Percentiles rank a stretch among this genome's conserved stretches.
phyloP scores from a whole-genome alignment of 2,329 filamentous ascomycete genomes.

The Arthrinium phaeospermum region DNA sequence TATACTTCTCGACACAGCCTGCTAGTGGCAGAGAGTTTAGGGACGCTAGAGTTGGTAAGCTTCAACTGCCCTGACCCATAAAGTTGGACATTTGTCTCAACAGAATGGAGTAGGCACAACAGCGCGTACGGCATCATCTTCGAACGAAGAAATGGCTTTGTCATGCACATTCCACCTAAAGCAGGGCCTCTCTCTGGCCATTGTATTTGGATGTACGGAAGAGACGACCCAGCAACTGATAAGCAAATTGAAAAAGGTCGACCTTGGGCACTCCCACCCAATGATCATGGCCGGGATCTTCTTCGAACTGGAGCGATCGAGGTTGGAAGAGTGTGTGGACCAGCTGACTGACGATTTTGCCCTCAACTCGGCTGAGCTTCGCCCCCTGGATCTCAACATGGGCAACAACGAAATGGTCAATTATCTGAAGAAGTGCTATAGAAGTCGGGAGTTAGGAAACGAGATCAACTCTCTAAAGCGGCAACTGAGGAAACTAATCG shows the following conservation, averaged over 20 bases:
- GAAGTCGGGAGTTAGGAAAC: neutral
- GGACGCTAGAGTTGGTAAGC: neutral
- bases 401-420: neutral
- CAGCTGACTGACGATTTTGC: neutral
- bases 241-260: neutral
- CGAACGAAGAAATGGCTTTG: neutral
- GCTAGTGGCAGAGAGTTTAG: neutral
- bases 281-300: neutral
- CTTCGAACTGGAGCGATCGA: neutral
- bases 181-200: neutral
- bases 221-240: neutral
- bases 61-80: neutral
- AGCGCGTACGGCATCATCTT: neutral
- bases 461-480: neutral
- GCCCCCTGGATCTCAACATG: conserved; percentile 1
- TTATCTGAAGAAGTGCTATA: neutral
- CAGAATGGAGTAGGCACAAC: neutral
- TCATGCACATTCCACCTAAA: neutral
- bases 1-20: neutral
- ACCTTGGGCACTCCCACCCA: neutral
- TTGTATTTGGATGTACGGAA: neutral
- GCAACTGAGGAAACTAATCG: neutral
- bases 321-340: neutral
- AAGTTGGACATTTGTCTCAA: neutral
- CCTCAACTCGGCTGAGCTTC: neutral